Evolutionary conservation across 2,329 filamentous ascomycete species (phyloP).

Genomic region (Harringtonia lauricola): DNA sequence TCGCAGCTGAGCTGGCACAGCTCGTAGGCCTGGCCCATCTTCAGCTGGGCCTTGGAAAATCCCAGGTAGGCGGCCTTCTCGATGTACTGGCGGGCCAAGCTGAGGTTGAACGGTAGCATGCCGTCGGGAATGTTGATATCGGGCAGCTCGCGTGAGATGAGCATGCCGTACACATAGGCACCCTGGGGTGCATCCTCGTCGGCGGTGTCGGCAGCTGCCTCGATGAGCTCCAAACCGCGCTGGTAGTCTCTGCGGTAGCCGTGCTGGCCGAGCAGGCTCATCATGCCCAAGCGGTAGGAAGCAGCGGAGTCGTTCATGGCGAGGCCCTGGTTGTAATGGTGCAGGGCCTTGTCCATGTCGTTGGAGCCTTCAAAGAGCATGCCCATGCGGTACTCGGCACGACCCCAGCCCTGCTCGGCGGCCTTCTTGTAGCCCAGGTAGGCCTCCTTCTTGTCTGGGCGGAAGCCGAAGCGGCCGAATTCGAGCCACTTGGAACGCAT

Average conservation of each 20-base stretch:
- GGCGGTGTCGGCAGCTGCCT: slow-evolving; percentile 69
- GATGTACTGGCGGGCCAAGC: slow-evolving; percentile 72
- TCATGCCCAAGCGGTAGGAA: slow-evolving; percentile 84
- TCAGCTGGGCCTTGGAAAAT: slow-evolving; percentile 91
- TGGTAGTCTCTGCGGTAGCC: slow-evolving; percentile 74
- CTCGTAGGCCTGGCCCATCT: slow-evolving; percentile 95
- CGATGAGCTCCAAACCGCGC: slow-evolving; percentile 71
- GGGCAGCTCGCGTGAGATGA: slow-evolving; percentile 81
- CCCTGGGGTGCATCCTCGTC: slow-evolving; percentile 97
- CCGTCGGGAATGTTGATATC: slow-evolving; percentile 70
- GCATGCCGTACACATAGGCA: slow-evolving; percentile 91
- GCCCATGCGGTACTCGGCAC: slow-evolving; percentile 92
- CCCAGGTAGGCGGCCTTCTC: slow-evolving; percentile 94
- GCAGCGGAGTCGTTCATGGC: slow-evolving; percentile 78
- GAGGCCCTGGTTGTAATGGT: slow-evolving; percentile 79
- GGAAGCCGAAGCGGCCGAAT: slow-evolving; percentile 89
- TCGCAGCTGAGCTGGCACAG: slow-evolving; percentile 88
- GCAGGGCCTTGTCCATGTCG: slow-evolving; percentile 80
- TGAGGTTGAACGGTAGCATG: slow-evolving; percentile 60
- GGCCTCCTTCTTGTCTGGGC: slow-evolving; percentile 88
- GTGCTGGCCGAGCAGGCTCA: slow-evolving; percentile 89
- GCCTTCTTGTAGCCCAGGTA: slow-evolving; percentile 78
- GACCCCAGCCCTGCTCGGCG: slow-evolving; percentile 70
- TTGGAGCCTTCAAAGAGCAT: slow-evolving; percentile 98
- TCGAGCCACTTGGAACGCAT: slow-evolving; percentile 95